Evolutionary conservation across 2,329 filamentous ascomycete species (phyloP), one percentile per base, ranked within the genome.

Genomic region (Colletotrichum costaricense): DNA sequence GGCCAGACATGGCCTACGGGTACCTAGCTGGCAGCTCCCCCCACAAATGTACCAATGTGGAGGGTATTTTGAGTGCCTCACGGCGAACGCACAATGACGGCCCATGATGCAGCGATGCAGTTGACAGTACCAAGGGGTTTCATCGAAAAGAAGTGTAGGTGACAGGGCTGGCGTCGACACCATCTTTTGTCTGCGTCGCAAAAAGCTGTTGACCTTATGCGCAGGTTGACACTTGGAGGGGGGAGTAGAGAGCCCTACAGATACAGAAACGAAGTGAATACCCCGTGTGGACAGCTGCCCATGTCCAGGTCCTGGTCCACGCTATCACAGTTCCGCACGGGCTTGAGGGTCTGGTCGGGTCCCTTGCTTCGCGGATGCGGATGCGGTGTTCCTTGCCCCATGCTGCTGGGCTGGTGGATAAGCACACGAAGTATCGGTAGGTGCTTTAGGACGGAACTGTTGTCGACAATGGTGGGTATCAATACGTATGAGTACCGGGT

Each of bases 341-440:
- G 33, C 52, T 16, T 24, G 33, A 65, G 63, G 63, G 35, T 38
- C 62, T 58, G 54, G 35, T 38, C 62, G 57, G 54, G 68, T 71
- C 69, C 65, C 69, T 72, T 72, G 69, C 69, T 72, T 60, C 68
- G 63, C 63, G 30, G 54, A 52, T 64, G 55, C 63, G 30, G 63
- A 67, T 65, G 63, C 63, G 38, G 35, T 67, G 63, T 60, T 71
- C 68, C 68, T 71, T 60, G 63, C 19, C 63, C 56, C 57, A 55
- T 66, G 55, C 26, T 49, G 42, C 42, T 49, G 42, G 42, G 19
- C 19, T 49, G 42, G 8, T 49, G 42, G 42, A 49, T 49, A 49
- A 49, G 19, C 16, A 49, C 7, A n/a, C 42, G 14, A 33, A n/a
- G 62, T 54, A 49, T 30, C 14, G 14, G 42, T n/a, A 63, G 62